These are phyloP conservation scores for Gaillardinia entomophila DNA, from an alignment of 805 yeast genomes.

Conservation along the genomic window DNA sequence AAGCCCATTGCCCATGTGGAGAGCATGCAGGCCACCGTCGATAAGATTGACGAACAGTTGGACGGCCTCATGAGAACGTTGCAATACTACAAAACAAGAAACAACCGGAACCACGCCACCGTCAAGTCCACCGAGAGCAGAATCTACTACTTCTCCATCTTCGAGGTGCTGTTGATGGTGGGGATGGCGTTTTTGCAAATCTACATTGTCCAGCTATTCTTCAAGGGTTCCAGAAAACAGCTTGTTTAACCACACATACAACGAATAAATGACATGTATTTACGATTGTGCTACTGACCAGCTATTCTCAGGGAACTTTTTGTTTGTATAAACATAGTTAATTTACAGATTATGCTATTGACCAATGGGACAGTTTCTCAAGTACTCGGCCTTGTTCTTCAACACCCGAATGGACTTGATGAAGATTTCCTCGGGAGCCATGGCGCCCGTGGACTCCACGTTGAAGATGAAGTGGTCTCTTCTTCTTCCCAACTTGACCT, in stretches of 20 bases:
- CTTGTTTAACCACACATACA: slow-evolving; percentile 31
- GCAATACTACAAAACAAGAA: slow-evolving; percentile 85
- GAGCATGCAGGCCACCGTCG: slow-evolving; percentile 49
- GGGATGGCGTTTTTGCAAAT: slow-evolving; percentile 70
- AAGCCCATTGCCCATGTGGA: slow-evolving; percentile 49
- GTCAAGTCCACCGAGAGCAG: slow-evolving; percentile 76
- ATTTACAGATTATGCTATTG: slow-evolving; percentile 30
- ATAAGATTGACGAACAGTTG: slow-evolving; percentile 54
- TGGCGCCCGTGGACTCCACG: slow-evolving; percentile 93
- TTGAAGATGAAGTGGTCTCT: slow-evolving; percentile 93
- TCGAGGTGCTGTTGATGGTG: slow-evolving; percentile 68
- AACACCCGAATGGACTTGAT: slow-evolving; percentile 82
- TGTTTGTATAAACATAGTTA: too few species aligned
- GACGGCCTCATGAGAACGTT: slow-evolving; percentile 52
- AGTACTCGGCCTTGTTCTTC: slow-evolving; percentile 76
- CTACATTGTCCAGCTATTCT: slow-evolving; percentile 61
- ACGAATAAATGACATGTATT: too few species aligned
- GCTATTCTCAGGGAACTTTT: too few species aligned
- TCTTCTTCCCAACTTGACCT: slow-evolving; percentile 84
- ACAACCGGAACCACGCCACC: slow-evolving; percentile 84
- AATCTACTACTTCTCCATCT: slow-evolving; percentile 67
- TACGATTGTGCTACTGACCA: too few species aligned
- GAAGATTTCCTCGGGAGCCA: slow-evolving; percentile 95
- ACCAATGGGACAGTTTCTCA: slow-evolving; percentile 73
- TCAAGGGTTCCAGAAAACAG: slow-evolving; percentile 67